Evolutionary conservation across 331 rosid species (phyloP), one percentile per base, ranked within the genome.

Genomic region (Dryas integrifolia): DNA sequence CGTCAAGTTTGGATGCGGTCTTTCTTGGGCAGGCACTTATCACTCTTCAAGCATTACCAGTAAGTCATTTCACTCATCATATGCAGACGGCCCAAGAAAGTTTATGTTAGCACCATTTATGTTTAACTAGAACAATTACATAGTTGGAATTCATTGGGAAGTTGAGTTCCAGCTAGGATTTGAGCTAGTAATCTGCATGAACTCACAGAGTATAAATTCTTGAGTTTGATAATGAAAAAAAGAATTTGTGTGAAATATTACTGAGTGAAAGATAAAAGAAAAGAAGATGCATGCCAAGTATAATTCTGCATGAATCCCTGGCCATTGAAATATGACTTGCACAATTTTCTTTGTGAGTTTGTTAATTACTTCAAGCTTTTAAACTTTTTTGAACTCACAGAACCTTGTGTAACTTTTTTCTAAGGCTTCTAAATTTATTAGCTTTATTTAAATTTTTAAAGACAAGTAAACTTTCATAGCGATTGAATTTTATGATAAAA

Each of bases 1-100:
- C 95, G 30, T 88, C 98, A 24, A 92, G 98, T 85, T 73, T 92
- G 80, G 98, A 92, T 81, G 98, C 98, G 10, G 70, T 90, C 69
- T 87, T 89, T 86, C 82, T 88, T 63, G 92, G 92, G 10, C 98
- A 88, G 83, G 85, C 85, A 49, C 86, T 89, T 51, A 72, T 89
- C 44, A 71, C 79, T 72, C 89, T 86, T 81, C 85, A 86, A 38
- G 94, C 88, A 50, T 83, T 92, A 67, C 94, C 96, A 38, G 98
- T 92, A 83, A 89, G 98, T 88, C 82, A 74, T 41, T 66, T 67
- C 51, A 58, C 52, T 15, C 52, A 44, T 78, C 47, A 44, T 44
- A 8, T 13, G 40, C 52, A 21, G 16, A 11, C 24, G 2, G 52
- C 18, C 24, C 24, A 44, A 21, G 8, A 18, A 46, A 46, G 26